Base-by-base conservation (phyloP, 2,329 filamentous ascomycete genomes). In the Calonectria pauciramosa region DNA sequence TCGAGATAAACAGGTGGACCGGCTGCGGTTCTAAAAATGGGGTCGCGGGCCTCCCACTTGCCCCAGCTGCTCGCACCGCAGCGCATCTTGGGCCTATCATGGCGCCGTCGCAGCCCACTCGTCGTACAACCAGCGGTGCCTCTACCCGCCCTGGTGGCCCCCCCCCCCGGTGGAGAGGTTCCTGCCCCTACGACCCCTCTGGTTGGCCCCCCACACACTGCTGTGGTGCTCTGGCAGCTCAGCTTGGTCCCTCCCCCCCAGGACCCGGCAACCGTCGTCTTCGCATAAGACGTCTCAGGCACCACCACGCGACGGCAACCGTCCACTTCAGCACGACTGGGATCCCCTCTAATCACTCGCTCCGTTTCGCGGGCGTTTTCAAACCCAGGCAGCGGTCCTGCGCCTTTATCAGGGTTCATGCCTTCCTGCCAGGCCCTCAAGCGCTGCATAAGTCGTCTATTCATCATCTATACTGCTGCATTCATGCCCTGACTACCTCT, bases 21-120 rank as follows among this genome's bases (percentile, higher is more conserved):
- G 60, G 30, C 26, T 23, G 16, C 30, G 23, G 32, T 68, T 52
- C 68, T 70, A 70, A 70, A 70, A 70, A 47, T 70, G 68, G 56
- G 13, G 38, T 47, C 60, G 44, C 41, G 30, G 60, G 41, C 60
- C 41, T 44, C 26, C 30, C 51, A 41, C 16, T 16, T 7, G 38
- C 28, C 8, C 23, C 23, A 28, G 51, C 23, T 30, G 36, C 41
- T 5, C 5, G 28, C 26, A 34, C 49, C 32, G 16, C 68, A 70
- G 69, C 30, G 11, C 41, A 20, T 41, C 51, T 49, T 30, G 13
- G 23, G 47, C 51, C 70, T 68, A 67, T 71, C 60, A 68, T 10
- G 47, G 34, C n/a, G 18, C 32, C 30, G 38, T 13, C 38, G 16
- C 52, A 34, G 23, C 11, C 60, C 60, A 65, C 26, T 20, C 18